Evolutionary conservation across 768 basidiomycete species (phyloP), one percentile per base, ranked within the genome.

Genomic region (Mycena albidolilacea): DNA sequence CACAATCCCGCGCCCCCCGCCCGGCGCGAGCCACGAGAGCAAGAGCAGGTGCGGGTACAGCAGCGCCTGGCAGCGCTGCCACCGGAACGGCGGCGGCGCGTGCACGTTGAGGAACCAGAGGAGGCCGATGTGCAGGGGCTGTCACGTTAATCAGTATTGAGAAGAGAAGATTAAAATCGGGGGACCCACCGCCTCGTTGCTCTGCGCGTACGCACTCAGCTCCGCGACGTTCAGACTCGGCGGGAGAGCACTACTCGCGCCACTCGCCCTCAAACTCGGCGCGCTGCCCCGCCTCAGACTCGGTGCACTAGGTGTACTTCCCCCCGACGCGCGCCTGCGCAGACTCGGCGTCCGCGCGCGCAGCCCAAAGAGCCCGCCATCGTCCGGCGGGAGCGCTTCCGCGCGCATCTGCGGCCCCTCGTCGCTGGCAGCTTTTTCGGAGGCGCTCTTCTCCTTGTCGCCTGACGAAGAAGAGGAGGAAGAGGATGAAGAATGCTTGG

Each of bases 1-100:
- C 3, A 97, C 95, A 54, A 96, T 91, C 0, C 95, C 95, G 11
- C 94, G 87, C 2, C 95, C 93, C 0, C 95, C 95, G 15, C 91
- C 92, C 0, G 93, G 89, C 7, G 94, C 92, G 67, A 95, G 87
- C 97, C 97, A 98, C 11, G 94, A 95, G 4, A 98, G 86, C 2
- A 97, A 83, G 3, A 98, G 86, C 84, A 94, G 92, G 74, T 94
- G 90, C n/a, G 90, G 95, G 78, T 94, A 97, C 0, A 94, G 85
- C 58, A 95, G 85, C 35, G 63, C 63, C 63, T 62, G 23, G 7
- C 30, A 30, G 30, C 30, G 30, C 30, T 30, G 30, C 30, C 30
- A 30, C 30, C 30, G 30, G 30, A 30, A 30, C 30, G 30, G 30
- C 30, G 30, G 30, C 30, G 30, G 30, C 30, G 30, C 30, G 30